A percentile compares a stretch with the other conserved stretches of the same genome.
Evolutionary conservation across 139 green algal genomes (phyloP).

Genomic region (Picochlorum costavermella): DNA sequence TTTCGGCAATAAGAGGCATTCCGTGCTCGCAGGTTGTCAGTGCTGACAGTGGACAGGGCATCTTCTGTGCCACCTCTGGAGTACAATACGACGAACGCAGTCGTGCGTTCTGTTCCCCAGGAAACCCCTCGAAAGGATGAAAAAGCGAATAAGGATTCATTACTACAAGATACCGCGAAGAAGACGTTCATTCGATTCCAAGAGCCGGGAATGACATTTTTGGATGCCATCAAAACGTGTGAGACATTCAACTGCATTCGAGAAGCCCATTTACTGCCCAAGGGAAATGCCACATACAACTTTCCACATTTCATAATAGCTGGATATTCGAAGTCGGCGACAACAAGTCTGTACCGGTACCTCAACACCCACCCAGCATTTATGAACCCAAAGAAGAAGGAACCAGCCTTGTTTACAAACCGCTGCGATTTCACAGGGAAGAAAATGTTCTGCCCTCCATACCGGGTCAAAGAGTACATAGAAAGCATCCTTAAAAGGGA

Average conservation of each 20-base stretch:
- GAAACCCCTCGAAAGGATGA: too few relatives aligned
- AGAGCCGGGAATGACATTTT: conserved; percentile 10
- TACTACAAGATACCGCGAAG: not conserved
- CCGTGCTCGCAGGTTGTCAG: too few relatives aligned
- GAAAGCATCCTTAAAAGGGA: conserved; percentile 13
- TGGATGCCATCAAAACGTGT: conserved; percentile 10
- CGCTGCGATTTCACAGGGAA: conserved; percentile 12
- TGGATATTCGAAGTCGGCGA: conserved; percentile 18
- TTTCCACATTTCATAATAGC: conserved; percentile 29
- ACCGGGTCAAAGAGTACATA: conserved; percentile 8
- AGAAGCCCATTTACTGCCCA: conserved; percentile 12
- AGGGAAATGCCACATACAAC: conserved; percentile 13
- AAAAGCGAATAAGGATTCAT: too few relatives aligned
- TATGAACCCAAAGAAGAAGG: conserved; percentile 10
- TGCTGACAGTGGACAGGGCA: too few relatives aligned
- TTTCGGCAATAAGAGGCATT: too few relatives aligned
- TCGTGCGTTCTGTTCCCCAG: too few relatives aligned
- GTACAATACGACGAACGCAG: too few relatives aligned
- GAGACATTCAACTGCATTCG: conserved; percentile 15
- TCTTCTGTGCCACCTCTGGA: too few relatives aligned
- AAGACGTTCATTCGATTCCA: conserved; percentile 5
- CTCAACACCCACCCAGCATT: not conserved
- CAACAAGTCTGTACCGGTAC: conserved; percentile 11
- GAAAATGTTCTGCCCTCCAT: not conserved
- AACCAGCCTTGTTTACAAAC: not conserved